Evolutionary conservation across 1,284 basidiomycete species (phyloP), one percentile per base, ranked within the genome.

Genomic region (Cryptococcus sp.): DNA sequence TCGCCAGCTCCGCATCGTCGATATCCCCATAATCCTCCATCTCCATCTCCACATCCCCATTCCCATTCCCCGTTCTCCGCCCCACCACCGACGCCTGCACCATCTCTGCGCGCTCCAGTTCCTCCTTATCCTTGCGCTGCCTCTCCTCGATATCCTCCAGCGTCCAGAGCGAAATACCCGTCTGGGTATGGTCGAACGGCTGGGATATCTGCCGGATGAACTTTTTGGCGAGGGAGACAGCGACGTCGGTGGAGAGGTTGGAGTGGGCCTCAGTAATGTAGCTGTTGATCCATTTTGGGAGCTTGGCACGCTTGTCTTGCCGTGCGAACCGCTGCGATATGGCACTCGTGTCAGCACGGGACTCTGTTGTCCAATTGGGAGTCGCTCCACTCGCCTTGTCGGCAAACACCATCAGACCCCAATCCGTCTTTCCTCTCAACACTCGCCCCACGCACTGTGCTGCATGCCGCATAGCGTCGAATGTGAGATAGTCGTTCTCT

Each of bases 391-490:
- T 47, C 53, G 91, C 92, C 84, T 94, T 97, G 79, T 99, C 96
- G 0, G 96, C 96, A 77, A 99, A 98, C 15, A 98, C 87, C 96
- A 99, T 98, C 69, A 99, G 78, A 44, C 96, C 96, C 88, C 96
- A 99, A 77, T 99, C 96, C 1, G 95, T 98, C 81, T 99, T 99
- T 64, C 95, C 95, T 55, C 96, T 86, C 74, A 99, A 78, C 24
- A 96, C 96, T 69, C 96, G 91, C 37, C 96, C 96, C 4, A 99
- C 95, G 76, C 96, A 99, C 72, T 99, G 96, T 13, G 96, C 96
- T 3, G 96, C 96, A 71, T 97, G 98, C 55, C 96, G 86, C 91
- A 99, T 98, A 3, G 96, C 96, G 72, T 99, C 96, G 78, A 99
- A 99, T 20, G 96, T 96, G 23, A 99, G 82, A 72, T 97, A 99